Conservation (phyloP, 768 basidiomycete species). For the Coprinellus aureogranulatus region DNA sequence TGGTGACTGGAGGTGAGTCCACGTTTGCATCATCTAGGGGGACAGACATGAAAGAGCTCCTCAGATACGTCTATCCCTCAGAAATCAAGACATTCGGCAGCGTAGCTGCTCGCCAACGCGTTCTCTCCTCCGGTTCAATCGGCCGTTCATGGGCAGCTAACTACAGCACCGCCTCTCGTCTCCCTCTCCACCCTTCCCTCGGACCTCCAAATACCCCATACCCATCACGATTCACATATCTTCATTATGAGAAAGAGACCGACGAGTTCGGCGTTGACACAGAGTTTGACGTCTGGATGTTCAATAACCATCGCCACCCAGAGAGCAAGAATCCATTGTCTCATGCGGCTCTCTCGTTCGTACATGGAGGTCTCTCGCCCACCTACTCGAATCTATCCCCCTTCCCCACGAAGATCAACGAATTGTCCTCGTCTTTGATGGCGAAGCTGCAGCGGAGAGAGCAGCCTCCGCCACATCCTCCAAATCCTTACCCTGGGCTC, state of each 20-base stretch:
- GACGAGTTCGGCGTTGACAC: constrained; percentile 11
- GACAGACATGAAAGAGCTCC: neutral
- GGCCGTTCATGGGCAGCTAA: constrained; percentile 83
- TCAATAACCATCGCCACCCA: constrained; percentile 18
- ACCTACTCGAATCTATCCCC: constrained; percentile 72
- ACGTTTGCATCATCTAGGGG: neutral
- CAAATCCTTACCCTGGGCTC: constrained; percentile 68
- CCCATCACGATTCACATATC: constrained; percentile 33
- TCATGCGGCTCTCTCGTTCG: constrained; percentile 84
- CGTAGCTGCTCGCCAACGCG: constrained; percentile 66
- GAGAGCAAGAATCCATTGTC: constrained; percentile 52
- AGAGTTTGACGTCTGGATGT: constrained; percentile 13
- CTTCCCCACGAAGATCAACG: constrained; percentile 83
- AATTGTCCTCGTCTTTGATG: constrained; percentile 66
- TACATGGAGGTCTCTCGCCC: constrained; percentile 88
- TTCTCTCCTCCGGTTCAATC: constrained; percentile 72
- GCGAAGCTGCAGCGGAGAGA: constrained; percentile 61
- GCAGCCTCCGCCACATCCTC: constrained; percentile 81
- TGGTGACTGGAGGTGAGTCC: constrained; percentile 36
- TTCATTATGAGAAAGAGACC: constrained; percentile 30
- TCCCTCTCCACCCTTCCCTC: constrained; percentile 73
- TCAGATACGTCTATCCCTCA: constrained; percentile 79
- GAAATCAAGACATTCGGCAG: constrained; percentile 84
- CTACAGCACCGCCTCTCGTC: constrained; percentile 76
- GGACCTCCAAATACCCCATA: constrained; percentile 67